Base-by-base conservation (phyloP, 257 asterid species). In the Ligustrum vulgare region DNA sequence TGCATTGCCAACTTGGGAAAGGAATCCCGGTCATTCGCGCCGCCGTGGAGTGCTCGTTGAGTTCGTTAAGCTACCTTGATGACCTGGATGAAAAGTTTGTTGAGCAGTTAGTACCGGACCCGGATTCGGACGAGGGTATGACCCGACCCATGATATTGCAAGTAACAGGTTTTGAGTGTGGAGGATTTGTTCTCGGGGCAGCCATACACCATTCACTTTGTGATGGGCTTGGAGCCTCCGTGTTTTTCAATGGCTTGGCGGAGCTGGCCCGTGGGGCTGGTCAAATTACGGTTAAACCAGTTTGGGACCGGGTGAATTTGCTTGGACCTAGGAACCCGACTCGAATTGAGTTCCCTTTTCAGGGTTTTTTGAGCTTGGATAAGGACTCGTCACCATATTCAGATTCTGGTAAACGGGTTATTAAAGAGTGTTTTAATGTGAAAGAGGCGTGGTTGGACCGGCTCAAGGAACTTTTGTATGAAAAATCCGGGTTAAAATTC, bases 201-300 rank as follows among this genome's bases (percentile, higher is more conserved):
- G 89, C 91, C 1, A 77, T 89, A 8, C 96, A 91, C 78, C 91
- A 91, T 65, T 84, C 93, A 0, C 56, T 91, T 23, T 89, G 93
- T 76, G 97, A 91, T 70, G 98, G 98, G 0, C 60, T 88, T 13
- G 98, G 98, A 12, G 92, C 97, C 2, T 88, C 98, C 2, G n/a
- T 72, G 77, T 86, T 91, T 58, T 93, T 93, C 72, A 87, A 79
- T 77, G 91, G 87, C 22, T 80, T 91, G 91, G 94, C 97, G 0
- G 98, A 85, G 88, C 16, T 88, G 32, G 92, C 97, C 0, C 88
- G 96, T 16, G 97, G 97, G 69, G 64, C 74, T 35, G 80, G 28
- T 4, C 78, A 23, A 72, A 54, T 74, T 4, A n/a, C 75, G 12
- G 41, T 84, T 4, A 83, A 87, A 8, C 96, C 95, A 36, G 89